Conservation (phyloP, 148 eudicot genomes). For the Fallopia convolvulus region DNA sequence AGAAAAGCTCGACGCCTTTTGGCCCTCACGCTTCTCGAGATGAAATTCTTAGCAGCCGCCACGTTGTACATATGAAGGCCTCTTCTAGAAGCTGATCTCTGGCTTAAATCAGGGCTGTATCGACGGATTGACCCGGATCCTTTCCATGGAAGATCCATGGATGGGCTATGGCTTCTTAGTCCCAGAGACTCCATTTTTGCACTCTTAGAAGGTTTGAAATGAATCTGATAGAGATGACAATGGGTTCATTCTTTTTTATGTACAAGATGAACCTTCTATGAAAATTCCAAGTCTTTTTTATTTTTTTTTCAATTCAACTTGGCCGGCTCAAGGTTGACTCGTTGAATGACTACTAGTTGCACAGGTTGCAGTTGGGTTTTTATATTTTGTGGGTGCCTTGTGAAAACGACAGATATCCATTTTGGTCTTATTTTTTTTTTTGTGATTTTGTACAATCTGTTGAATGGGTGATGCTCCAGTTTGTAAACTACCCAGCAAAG, state of each 20-base stretch:
- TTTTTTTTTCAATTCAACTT: not conserved
- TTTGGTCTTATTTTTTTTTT: not conserved
- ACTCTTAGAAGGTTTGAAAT: not conserved
- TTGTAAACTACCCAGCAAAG: too few species aligned
- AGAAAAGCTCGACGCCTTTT: constrained; percentile 42
- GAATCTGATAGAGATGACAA: not conserved
- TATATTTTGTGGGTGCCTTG: not conserved
- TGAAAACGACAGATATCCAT: not conserved
- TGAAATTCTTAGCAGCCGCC: constrained; percentile 17
- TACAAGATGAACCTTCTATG: not conserved
- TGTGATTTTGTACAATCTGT: not conserved
- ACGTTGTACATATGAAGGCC: not conserved
- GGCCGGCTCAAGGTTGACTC: constrained; percentile 9
- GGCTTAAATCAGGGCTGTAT: not conserved
- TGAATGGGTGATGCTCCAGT: not conserved
- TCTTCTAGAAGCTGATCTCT: constrained; percentile 16
- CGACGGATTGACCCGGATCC: not conserved
- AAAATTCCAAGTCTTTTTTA: constrained; percentile 1
- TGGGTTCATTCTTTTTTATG: not conserved
- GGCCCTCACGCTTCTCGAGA: constrained; percentile 37
- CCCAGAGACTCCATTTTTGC: not conserved
- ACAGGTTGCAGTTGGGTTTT: not conserved
- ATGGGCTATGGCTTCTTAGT: not conserved
- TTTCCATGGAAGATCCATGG: not conserved
- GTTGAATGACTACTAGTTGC: not conserved